Percentiles rank a stretch among this genome's conserved stretches.
Evolutionary conservation across 208 protist genomes (phyloP).

Genomic region (Leishmania mexicana): DNA sequence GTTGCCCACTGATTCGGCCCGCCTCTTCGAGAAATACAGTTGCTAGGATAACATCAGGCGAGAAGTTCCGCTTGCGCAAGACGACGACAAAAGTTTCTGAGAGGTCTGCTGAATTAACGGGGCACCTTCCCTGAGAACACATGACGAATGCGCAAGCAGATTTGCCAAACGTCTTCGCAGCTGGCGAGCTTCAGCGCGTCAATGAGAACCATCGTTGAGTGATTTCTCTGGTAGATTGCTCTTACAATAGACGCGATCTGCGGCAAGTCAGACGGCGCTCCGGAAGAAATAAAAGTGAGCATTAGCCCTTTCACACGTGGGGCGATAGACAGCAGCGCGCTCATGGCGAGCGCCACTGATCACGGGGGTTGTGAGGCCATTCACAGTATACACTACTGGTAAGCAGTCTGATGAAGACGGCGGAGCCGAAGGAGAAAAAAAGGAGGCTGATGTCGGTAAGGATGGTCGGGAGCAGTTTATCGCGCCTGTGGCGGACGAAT

Average conservation of each 20-base stretch:
- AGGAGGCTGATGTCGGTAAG: background rate
- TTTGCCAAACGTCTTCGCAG: background rate
- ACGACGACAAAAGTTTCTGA: background rate
- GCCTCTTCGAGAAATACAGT: background rate
- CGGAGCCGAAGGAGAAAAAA: background rate
- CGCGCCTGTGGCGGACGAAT: background rate
- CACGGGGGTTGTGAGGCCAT: background rate
- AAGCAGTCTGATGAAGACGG: background rate
- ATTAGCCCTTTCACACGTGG: background rate
- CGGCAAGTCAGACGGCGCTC: background rate
- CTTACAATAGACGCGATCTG: background rate
- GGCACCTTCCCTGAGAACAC: slow-evolving; percentile 1
- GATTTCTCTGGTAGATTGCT: slow-evolving; percentile 10
- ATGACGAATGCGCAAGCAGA: background rate
- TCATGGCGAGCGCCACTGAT: background rate
- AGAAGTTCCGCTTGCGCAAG: background rate
- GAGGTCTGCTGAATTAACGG: background rate
- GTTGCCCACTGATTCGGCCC: background rate
- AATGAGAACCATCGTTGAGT: slow-evolving; percentile 1
- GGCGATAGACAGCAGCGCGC: background rate
- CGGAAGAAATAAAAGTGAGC: slow-evolving; percentile 18
- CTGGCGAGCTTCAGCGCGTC: background rate
- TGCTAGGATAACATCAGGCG: slow-evolving; percentile 11
- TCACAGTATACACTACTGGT: background rate
- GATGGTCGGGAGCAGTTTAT: background rate